Evolutionary conservation across 1,284 basidiomycete species (phyloP), one percentile per base, ranked within the genome.

Genomic region (Ustilago curta): DNA sequence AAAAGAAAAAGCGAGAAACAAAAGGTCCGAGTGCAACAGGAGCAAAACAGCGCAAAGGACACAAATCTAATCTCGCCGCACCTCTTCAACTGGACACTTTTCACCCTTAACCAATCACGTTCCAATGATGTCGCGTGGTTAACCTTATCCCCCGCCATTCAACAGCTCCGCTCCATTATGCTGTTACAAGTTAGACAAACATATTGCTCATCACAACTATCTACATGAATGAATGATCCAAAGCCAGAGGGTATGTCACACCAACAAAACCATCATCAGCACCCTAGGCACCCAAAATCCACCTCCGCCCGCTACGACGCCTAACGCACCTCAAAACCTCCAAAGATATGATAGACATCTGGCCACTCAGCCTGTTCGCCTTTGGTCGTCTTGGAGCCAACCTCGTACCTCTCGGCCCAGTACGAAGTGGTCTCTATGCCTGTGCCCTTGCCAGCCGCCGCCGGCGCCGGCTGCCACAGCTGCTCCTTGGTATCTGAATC

Each of bases 401-500:
- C 72, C 18, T 68, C 45, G 42, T 60, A 37, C 31, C 79, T 61
- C 49, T 76, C 78, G 3, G 71, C 68, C 80, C 80, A 82, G 64
- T 82, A 82, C 29, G 60, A 60, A 14, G 75, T 79, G 3, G 56
- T 67, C 27, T 70, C 65, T 39, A 58, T 56, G 21, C 66, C 67
- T 3, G 25, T 39, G 1, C 61, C 67, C 1, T 27, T 3, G 3
- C 55, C 62, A 3, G 59, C 27, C n/a, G 52, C 11, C 11, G 59
- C 45, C 1, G 63, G 40, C n/a, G 37, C 47, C 18, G 80, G 78
- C 67, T 79, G 63, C 69, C 82, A 84, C 59, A 82, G 63, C 23
- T 70, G 54, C 47, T 77, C 83, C n/a, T 76, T 65, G 43, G 82
- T 76, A 42, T 82, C 82, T 21, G 54, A 45, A 40, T 84, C 83